A percentile compares a stretch with the other conserved stretches of the same genome.
Conservation (phyloP, 2,329 filamentous ascomycete genomes). For the Alternaria tenuissima region DNA sequence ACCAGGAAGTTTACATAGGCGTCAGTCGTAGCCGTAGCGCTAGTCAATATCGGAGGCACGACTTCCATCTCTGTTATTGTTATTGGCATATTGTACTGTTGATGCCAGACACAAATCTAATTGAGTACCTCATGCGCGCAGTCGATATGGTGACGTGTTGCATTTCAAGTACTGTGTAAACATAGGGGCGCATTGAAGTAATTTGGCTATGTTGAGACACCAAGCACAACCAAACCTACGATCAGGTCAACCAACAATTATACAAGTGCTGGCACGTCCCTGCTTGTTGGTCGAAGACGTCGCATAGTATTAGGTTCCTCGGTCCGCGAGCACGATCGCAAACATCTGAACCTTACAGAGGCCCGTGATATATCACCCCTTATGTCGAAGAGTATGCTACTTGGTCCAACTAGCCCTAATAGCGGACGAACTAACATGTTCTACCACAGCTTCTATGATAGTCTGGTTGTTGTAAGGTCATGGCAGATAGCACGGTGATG, state of each 20-base stretch:
- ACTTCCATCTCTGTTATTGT: background rate
- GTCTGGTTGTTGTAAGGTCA: background rate
- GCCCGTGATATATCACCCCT: conserved; percentile 2
- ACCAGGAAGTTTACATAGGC: background rate
- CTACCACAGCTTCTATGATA: background rate
- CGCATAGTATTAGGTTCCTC: conserved; percentile 1
- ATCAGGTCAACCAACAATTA: background rate
- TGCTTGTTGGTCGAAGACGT: conserved; percentile 1
- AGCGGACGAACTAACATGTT: background rate
- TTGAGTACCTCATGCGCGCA: background rate
- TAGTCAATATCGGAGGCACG: background rate
- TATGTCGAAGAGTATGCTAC: conserved; percentile 1
- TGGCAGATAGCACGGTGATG: background rate
- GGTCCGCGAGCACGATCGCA: conserved; percentile 2
- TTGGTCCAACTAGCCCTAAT: background rate
- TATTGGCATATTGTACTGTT: background rate
- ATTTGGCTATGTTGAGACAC: conserved; percentile 2
- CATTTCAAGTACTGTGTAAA: background rate
- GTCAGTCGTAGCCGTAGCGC: background rate
- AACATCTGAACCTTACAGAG: conserved; percentile 4
- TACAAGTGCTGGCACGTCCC: background rate
- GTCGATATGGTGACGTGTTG: background rate
- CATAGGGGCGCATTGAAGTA: background rate
- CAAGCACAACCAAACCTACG: background rate
- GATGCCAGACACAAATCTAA: background rate